Evolutionary conservation across 1,284 basidiomycete genomes (phyloP).

Genomic region (Sporisorium exsertum): DNA sequence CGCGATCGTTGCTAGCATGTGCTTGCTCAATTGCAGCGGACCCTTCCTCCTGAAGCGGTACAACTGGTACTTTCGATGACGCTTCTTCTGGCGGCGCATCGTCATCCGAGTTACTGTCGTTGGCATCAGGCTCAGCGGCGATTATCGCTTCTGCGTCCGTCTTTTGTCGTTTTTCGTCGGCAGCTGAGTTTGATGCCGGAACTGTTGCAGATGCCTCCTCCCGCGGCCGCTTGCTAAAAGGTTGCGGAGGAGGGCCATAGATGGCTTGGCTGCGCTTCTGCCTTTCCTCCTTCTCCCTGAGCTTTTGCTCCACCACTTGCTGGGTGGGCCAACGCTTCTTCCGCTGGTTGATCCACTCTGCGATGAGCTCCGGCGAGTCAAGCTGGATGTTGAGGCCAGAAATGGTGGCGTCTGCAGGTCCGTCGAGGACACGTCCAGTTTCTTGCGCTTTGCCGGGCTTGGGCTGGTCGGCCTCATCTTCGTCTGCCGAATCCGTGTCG

Average conservation of each 20-base stretch:
- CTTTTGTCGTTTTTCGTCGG: conserved; percentile 12
- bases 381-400: conserved; percentile 66
- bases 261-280: conserved; percentile 33
- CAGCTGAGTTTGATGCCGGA: not conserved
- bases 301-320: conserved; percentile 56
- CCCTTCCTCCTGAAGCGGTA: conserved; percentile 3
- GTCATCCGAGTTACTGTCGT: conserved; percentile 19
- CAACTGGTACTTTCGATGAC: conserved; percentile 21
- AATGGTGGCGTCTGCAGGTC: conserved; percentile 61
- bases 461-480: conserved; percentile 1
- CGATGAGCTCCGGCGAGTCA: conserved; percentile 63
- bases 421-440: conserved; percentile 43
- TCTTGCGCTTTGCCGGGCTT: conserved; percentile 4
- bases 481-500: conserved; percentile 6
- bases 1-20: not conserved
- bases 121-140: not conserved
- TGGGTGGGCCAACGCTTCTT: conserved; percentile 65
- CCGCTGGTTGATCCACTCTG: conserved; percentile 66
- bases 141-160: not conserved
- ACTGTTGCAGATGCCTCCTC: not conserved
- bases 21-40: not conserved
- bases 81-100: conserved; percentile 39
- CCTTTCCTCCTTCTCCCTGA: conserved; percentile 45
- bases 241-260: conserved; percentile 22
- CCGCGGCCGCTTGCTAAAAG: conserved; percentile 24